A percentile compares a stretch with the other conserved stretches of the same genome.
Conservation (phyloP, 2,329 filamentous ascomycete species). For the Pleoardoris graminearum region DNA sequence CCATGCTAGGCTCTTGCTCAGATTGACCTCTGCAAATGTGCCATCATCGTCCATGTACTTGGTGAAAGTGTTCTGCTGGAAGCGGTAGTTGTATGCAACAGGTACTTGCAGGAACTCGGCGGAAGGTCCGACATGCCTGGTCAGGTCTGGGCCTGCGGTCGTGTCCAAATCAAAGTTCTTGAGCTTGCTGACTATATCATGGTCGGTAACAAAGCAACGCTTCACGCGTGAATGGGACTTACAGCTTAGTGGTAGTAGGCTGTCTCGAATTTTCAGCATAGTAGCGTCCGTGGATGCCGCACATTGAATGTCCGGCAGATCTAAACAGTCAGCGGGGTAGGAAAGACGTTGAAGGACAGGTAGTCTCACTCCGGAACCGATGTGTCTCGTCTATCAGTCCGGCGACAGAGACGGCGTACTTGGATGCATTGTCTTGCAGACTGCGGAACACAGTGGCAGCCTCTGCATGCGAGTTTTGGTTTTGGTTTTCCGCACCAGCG, state of each 20-base stretch:
- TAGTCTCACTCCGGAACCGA: slow-evolving; percentile 76
- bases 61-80: slow-evolving; percentile 83
- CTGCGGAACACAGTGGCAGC: slow-evolving; percentile 59
- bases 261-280: slow-evolving; percentile 70
- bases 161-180: slow-evolving; percentile 62
- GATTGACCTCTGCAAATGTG: slow-evolving; percentile 26
- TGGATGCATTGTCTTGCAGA: slow-evolving; percentile 69
- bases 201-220: not conserved
- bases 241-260: slow-evolving; percentile 74
- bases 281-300: slow-evolving; percentile 70
- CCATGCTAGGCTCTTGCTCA: slow-evolving; percentile 31
- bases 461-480: slow-evolving; percentile 19
- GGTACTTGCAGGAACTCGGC: slow-evolving; percentile 75
- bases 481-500: not conserved
- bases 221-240: slow-evolving; percentile 26
- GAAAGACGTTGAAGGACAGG: not conserved
- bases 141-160: slow-evolving; percentile 57
- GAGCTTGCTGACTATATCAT: slow-evolving; percentile 56
- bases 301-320: slow-evolving; percentile 84
- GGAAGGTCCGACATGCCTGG: slow-evolving; percentile 74
- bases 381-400: slow-evolving; percentile 79
- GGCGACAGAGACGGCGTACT: slow-evolving; percentile 69
- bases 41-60: slow-evolving; percentile 56
- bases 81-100: slow-evolving; percentile 72
- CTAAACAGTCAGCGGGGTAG: slow-evolving; percentile 44